Evolutionary conservation across 352 stramenopile genomes (phyloP).

Genomic region (Pythium guiyangense): DNA sequence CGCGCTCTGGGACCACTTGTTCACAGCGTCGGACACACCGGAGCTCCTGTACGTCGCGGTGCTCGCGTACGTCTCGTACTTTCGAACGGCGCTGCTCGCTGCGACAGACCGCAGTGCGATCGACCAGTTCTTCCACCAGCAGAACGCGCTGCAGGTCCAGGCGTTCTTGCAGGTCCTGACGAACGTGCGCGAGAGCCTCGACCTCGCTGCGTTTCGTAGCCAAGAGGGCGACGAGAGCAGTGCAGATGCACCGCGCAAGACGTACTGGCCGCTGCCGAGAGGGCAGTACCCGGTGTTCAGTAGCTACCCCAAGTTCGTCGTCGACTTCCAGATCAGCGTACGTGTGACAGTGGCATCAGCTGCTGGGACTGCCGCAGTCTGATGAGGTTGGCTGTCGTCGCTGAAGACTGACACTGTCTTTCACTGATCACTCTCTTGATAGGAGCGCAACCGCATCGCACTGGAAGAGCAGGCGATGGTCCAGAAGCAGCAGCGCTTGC

Average conservation of each 20-base stretch:
- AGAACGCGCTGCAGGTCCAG: slow-evolving; percentile 76
- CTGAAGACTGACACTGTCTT: background rate
- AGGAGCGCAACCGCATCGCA: slow-evolving; percentile 82
- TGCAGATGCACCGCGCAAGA: background rate
- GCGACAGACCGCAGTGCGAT: slow-evolving; percentile 55
- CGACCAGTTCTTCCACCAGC: slow-evolving; percentile 83
- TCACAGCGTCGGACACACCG: slow-evolving; percentile 67
- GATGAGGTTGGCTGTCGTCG: background rate
- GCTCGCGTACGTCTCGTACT: slow-evolving; percentile 71
- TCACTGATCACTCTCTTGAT: background rate
- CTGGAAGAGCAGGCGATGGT: slow-evolving; percentile 64
- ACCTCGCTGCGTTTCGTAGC: slow-evolving; percentile 24
- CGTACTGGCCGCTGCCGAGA: slow-evolving; percentile 56
- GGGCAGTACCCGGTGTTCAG: slow-evolving; percentile 78
- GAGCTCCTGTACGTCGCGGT: slow-evolving; percentile 60
- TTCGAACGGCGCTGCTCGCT: slow-evolving; percentile 52
- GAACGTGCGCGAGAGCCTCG: slow-evolving; percentile 40
- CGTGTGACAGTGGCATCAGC: slow-evolving; percentile 7
- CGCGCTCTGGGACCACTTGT: slow-evolving; percentile 84
- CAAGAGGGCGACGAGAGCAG: background rate
- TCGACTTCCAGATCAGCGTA: slow-evolving; percentile 85
- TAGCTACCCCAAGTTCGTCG: slow-evolving; percentile 73
- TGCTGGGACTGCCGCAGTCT: background rate
- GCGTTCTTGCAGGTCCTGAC: slow-evolving; percentile 64
- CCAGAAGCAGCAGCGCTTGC: slow-evolving; percentile 59